Conservation (phyloP, 1,284 basidiomycete genomes). For the Microbotryum saponariae region DNA sequence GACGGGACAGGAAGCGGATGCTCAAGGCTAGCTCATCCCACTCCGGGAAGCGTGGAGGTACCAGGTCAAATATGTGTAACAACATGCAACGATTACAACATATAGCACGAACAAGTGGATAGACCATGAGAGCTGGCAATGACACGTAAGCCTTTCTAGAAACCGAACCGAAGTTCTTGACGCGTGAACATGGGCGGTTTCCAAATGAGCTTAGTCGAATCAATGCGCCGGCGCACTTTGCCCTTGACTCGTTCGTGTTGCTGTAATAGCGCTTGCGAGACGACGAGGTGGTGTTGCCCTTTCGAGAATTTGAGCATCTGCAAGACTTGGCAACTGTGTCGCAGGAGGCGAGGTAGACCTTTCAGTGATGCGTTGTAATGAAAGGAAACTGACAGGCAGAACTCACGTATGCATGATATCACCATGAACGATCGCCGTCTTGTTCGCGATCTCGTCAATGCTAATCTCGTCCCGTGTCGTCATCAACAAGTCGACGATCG, state of each 20-base stretch:
- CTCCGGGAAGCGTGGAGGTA: no score
- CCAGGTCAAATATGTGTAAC: no score
- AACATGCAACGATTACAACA: no score
- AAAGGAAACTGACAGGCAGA: neutral
- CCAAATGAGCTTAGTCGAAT: conserved; percentile 76
- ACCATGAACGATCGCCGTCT: conserved; percentile 89
- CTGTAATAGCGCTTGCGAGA: conserved; percentile 84
- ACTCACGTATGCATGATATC: conserved; percentile 97
- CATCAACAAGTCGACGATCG: conserved; percentile 84
- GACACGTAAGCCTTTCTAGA: neutral
- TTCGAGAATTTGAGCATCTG: conserved; percentile 96
- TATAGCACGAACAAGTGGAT: no score
- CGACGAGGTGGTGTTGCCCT: conserved; percentile 85
- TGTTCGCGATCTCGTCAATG: conserved; percentile 95
- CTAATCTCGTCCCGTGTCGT: conserved; percentile 58
- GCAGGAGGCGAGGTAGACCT: conserved; percentile 12
- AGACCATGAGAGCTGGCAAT: neutral
- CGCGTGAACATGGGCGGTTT: conserved; percentile 56
- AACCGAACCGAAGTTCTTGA: conserved; percentile 33
- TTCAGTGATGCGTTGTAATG: neutral
- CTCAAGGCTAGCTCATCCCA: no score
- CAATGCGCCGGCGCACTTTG: conserved; percentile 73
- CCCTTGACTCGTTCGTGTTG: conserved; percentile 75
- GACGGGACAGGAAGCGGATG: conserved; percentile 38
- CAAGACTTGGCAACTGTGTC: conserved; percentile 72